Evolutionary conservation across 352 stramenopile genomes (phyloP), one percentile per base, ranked within the genome.

Genomic region (Phytophthora pisi): DNA sequence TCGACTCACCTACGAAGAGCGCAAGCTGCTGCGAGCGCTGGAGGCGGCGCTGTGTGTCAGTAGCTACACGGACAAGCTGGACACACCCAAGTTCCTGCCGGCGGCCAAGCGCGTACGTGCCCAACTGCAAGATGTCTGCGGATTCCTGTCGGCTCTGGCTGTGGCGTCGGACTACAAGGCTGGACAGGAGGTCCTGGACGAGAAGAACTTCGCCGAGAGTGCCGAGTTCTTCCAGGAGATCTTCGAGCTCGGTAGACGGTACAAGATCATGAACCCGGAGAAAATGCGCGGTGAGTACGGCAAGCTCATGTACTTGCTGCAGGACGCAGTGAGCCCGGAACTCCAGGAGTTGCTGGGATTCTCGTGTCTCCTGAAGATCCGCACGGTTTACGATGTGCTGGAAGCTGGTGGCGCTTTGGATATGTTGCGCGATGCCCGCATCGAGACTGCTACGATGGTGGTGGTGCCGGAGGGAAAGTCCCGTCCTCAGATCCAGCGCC

Each of bases 241-340:
- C 42, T 98, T 99, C 66, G 97, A 99, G 75, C 79, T 99, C 16
- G 95, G 90, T 9, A 80, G 97, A 43, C 86, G 97, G 36, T 98
- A 99, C 81, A 99, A 99, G 81, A 98, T 99, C 66, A 98, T 98
- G 94, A 99, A 99, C 81, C 97, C 97, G 5, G 96, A 99, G 79
- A 98, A 98, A 74, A 98, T 99, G 95, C 87, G 96, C 23, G 92
- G 91, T 45, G 95, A 98, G 65, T 99, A 99, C 73, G 96, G 96
- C 62, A 98, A 98, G 82, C 87, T 99, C 57, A 96, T 98, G 75
- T 98, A 97, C 67, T 64, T 98, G 24, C 65, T 98, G 47, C 92
- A 98, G 76, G 94, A 98, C 68, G 91, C 93, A 10, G 83, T 95
- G 56, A 90, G 75, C n/a, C 79, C 84, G 0, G 83, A 93, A 40